Percentiles rank a stretch among this genome's conserved stretches.
phyloP scores from a whole-genome alignment of 2,329 filamentous ascomycete species.

The Orbilia brochopaga region DNA sequence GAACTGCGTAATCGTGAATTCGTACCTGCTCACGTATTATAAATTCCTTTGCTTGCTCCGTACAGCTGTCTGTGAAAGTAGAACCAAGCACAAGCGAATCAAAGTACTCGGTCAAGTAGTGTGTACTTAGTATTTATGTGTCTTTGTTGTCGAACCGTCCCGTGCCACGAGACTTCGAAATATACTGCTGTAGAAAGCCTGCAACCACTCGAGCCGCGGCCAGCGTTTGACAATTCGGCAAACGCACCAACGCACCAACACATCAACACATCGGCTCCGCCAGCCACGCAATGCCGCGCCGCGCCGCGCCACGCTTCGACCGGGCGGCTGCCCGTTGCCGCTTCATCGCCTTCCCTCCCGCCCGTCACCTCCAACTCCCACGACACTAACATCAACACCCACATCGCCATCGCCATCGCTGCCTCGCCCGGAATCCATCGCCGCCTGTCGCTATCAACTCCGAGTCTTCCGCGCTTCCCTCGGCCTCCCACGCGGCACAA shows the following conservation, averaged over 20 bases:
- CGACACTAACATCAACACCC: not conserved
- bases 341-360: not conserved
- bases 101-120: too few relatives aligned
- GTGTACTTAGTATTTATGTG: too few relatives aligned
- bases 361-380: not conserved
- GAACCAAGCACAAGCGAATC: too few relatives aligned
- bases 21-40: too few relatives aligned
- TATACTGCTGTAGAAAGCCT: too few relatives aligned
- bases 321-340: not conserved
- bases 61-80: too few relatives aligned
- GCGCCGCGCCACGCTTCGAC: not conserved
- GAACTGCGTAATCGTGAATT: too few relatives aligned
- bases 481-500: not conserved
- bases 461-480: not conserved
- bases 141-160: too few relatives aligned
- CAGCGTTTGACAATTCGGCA: not conserved
- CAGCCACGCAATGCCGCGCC: not conserved
- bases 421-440: not conserved
- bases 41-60: not conserved
- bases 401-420: conserved; percentile 14
- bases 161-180: too few relatives aligned
- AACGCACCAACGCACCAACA: not conserved
- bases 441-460: not conserved
- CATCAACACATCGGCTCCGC: not conserved
- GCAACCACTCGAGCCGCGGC: not conserved